A percentile compares a stretch with the other conserved stretches of the same genome.
phyloP scores from a whole-genome alignment of 495 filamentous ascomycete genomes.

The Xylaria bambusicola region DNA sequence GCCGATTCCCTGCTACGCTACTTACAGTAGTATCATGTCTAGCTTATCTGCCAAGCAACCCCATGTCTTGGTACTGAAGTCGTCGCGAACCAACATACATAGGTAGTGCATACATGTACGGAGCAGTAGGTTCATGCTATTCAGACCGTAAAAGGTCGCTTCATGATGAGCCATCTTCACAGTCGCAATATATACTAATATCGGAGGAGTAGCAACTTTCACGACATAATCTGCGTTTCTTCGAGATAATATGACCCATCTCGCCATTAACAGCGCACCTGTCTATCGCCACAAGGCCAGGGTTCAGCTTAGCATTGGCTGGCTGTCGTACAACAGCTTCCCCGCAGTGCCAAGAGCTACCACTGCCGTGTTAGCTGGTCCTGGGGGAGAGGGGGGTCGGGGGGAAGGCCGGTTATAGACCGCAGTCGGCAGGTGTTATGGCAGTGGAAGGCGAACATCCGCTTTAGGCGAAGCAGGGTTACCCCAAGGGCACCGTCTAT shows the following conservation, averaged over 20 bases:
- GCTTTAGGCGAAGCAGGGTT: conserved; percentile 27
- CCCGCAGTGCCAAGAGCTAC: conserved; percentile 18
- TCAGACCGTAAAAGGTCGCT: no score
- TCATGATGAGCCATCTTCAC: no score
- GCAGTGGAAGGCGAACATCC: conserved; percentile 29
- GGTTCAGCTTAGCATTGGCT: background rate
- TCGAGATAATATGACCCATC: no score
- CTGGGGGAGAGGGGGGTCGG: background rate
- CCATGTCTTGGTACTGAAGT: background rate
- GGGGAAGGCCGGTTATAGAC: background rate
- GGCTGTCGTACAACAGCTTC: conserved; percentile 12
- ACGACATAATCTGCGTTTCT: no score
- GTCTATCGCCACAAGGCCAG: background rate
- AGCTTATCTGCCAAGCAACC: background rate
- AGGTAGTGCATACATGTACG: no score
- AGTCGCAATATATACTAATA: no score
- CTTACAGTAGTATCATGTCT: no score
- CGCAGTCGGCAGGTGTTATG: no score
- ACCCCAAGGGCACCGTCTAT: conserved; percentile 15
- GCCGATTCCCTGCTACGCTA: background rate
- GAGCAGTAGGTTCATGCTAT: no score
- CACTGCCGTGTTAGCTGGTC: conserved; percentile 12
- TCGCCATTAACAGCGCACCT: background rate
- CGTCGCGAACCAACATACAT: no score
- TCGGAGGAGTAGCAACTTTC: no score